Evolutionary conservation across 108 stramenopile genomes (phyloP).

Genomic region (Nannochloropsis gaditana): DNA sequence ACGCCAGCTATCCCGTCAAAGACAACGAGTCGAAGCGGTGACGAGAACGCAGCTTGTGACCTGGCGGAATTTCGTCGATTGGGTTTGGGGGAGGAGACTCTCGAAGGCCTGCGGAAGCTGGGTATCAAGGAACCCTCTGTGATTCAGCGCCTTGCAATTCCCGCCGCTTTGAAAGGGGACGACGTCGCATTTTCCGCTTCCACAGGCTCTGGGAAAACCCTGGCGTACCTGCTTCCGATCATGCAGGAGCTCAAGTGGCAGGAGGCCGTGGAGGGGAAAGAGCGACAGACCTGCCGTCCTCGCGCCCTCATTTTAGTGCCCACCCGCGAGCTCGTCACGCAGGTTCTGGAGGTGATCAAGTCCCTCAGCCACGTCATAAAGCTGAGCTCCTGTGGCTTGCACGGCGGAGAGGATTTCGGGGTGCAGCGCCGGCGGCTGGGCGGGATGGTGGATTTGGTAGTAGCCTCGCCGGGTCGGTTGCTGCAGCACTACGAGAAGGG

Average conservation of each 20-base stretch:
- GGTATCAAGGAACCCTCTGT: constrained; percentile 16
- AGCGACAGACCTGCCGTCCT: constrained; percentile 64
- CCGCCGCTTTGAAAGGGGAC: constrained; percentile 34
- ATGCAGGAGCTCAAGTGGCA: constrained; percentile 69
- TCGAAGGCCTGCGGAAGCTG: neutral
- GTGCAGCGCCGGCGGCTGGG: constrained; percentile 43
- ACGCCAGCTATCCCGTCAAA: neutral
- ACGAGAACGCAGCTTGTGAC: neutral
- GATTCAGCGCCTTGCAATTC: neutral
- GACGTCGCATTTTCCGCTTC: constrained; percentile 70
- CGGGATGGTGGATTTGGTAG: constrained; percentile 18
- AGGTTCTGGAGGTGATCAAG: constrained; percentile 76
- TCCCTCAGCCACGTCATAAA: constrained; percentile 69
- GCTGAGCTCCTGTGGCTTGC: constrained; percentile 65
- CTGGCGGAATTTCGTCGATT: constrained; percentile 12
- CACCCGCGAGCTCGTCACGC: constrained; percentile 76
- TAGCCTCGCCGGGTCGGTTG: constrained; percentile 63
- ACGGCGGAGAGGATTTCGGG: constrained; percentile 84
- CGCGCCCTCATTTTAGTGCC: constrained; percentile 81
- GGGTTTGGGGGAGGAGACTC: neutral
- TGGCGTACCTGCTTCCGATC: constrained; percentile 76
- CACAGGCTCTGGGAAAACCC: constrained; percentile 78
- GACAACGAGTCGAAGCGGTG: neutral
- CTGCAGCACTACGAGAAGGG: constrained; percentile 81
- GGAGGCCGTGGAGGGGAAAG: constrained; percentile 36